Base-by-base conservation (phyloP, 2,329 filamentous ascomycete species). In the Escovopsis weberi region DNA sequence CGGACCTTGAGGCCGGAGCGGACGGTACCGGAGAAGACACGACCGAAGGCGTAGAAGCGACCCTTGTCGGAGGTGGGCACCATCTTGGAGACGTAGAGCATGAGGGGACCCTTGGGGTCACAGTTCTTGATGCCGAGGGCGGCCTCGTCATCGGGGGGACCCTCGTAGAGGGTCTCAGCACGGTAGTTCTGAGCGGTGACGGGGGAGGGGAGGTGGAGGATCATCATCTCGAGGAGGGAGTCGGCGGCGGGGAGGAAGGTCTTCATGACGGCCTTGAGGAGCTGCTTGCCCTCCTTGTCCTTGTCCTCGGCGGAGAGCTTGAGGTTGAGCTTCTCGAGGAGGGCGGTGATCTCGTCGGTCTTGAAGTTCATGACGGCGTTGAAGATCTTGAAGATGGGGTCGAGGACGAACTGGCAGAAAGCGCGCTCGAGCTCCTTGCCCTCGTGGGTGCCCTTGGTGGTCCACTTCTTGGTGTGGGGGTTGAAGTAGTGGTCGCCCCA, bases 11-110 rank as follows among this genome's bases (percentile, higher is more conserved):
- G 76, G 74, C 91, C 91, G 56, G 91, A 96, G 62, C 77, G 77
- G 74, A 95, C 91, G 65, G 88, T 96, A 84, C 91, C 91, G 58
- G 91, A 75, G 79, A 96, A 98, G 72, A 98, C 91, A 94, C 91
- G 91, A 73, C 91, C 91, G 74, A 98, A 98, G 67, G 91, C 91
- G 75, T 95, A 98, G 86, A 98, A 98, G 73, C 91, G 89, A 70
- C 91, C 91, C 83, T 95, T 96, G 65, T 98, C 91, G 59, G 87
- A 93, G 57, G 91, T 98, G 61, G 91, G 91, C 63, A 98, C 91
- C 91, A 98, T 98, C 86, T 98, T 98, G 69, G 91, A 98, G 68
- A 98, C 88, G 84, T 98, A 98, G 57, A 96, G 78, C 91, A 98
- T 98, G 70, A 98, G 91, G 60, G 89, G 85, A 67, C 78, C 91